Evolutionary conservation across 768 basidiomycete species (phyloP).

Genomic region (Calocera cornea): DNA sequence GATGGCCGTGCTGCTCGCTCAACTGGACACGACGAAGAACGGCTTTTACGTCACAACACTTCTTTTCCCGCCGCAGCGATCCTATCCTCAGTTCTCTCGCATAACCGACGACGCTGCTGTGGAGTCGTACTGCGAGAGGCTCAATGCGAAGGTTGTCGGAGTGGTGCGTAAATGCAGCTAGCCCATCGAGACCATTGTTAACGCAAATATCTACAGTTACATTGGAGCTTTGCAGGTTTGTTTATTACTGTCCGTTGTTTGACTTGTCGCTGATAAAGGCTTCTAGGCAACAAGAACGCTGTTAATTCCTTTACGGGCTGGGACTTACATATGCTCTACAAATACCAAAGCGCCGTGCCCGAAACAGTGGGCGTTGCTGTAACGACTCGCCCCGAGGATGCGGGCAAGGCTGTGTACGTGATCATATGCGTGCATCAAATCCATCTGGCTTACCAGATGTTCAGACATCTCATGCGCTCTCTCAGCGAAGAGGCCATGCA

Average conservation of each 20-base stretch:
- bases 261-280: too few relatives aligned
- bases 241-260: too few relatives aligned
- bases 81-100: not conserved
- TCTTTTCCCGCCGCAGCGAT: not conserved
- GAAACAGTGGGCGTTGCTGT: not conserved
- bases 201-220: not conserved
- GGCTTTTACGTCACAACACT: not conserved
- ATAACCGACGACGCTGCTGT: not conserved
- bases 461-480: not conserved
- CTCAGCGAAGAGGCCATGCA: not conserved
- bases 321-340: not conserved
- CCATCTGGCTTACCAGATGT: not conserved
- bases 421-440: not conserved
- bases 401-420: conserved; percentile 1
- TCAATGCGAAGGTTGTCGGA: not conserved
- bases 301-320: not conserved
- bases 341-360: not conserved
- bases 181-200: not conserved
- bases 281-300: not conserved
- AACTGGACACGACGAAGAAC: not conserved
- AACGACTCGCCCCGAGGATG: not conserved
- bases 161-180: not conserved
- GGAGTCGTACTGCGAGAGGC: not conserved
- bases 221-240: not conserved
- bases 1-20: not conserved